Conservation (phyloP, 106 monocot species). For the Cymbidium sinense region DNA sequence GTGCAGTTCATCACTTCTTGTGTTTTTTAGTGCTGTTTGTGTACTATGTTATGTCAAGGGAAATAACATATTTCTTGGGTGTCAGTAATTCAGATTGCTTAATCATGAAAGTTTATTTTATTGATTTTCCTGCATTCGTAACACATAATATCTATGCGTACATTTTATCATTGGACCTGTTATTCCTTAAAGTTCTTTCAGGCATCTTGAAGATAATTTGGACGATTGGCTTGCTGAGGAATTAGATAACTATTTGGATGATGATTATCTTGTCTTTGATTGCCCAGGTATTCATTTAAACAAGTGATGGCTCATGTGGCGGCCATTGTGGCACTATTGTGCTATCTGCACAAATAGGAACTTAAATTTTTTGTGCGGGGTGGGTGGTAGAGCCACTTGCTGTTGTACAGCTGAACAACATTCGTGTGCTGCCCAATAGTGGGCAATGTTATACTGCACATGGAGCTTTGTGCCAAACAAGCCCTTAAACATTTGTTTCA, state of each 20-base stretch:
- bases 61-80: not conserved
- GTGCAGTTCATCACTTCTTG: not conserved
- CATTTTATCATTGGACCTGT: not conserved
- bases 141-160: not conserved
- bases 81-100: not conserved
- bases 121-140: not conserved
- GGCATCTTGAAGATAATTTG: slow-evolving; percentile 76
- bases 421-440: too few relatives aligned
- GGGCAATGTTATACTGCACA: too few relatives aligned
- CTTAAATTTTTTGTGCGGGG: not conserved
- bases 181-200: slow-evolving; percentile 35
- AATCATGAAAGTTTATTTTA: not conserved
- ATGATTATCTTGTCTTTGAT: slow-evolving; percentile 96
- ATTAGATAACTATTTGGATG: slow-evolving; percentile 82
- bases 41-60: not conserved
- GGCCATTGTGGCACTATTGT: not conserved
- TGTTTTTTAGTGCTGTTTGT: not conserved
- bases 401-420: too few relatives aligned
- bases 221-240: slow-evolving; percentile 91
- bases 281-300: slow-evolving; percentile 68
- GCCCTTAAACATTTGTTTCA: not conserved
- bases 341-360: not conserved
- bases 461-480: too few relatives aligned
- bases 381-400: not conserved
- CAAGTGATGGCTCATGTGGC: not conserved